These are phyloP conservation scores for Termitomyces sp. DNA, from an alignment of 1,284 basidiomycete genomes.

Conservation along the genomic window DNA sequence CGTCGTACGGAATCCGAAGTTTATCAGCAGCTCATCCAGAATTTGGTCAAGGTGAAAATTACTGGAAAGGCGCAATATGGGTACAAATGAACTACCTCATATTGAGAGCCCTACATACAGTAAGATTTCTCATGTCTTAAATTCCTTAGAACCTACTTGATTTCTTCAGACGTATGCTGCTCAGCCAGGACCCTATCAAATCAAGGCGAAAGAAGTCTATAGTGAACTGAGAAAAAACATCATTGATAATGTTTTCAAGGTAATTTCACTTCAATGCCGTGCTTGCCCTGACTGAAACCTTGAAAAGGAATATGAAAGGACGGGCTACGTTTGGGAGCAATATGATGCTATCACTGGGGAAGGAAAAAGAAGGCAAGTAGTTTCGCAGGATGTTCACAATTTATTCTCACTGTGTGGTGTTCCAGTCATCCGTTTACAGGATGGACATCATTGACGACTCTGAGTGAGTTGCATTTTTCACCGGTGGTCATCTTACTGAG, in stretches of 20 bases:
- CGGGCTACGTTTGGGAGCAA: slow-evolving; percentile 96
- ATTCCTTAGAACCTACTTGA: slow-evolving; percentile 3
- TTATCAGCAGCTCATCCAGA: slow-evolving; percentile 80
- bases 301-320: slow-evolving; percentile 79
- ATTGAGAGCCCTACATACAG: slow-evolving; percentile 73
- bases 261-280: slow-evolving; percentile 26
- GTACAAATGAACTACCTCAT: slow-evolving; percentile 94
- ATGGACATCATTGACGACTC: slow-evolving; percentile 83
- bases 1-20: slow-evolving; percentile 82
- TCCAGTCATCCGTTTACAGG: slow-evolving; percentile 85
- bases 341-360: slow-evolving; percentile 82
- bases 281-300: slow-evolving; percentile 7
- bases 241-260: slow-evolving; percentile 83
- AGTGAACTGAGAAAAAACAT: slow-evolving; percentile 75
- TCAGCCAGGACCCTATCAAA: slow-evolving; percentile 76
- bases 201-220: slow-evolving; percentile 75
- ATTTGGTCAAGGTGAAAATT: slow-evolving; percentile 90
- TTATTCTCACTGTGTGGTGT: slow-evolving; percentile 5
- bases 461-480: slow-evolving; percentile 32
- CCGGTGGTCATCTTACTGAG: neutral
- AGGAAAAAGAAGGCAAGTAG: slow-evolving; percentile 71
- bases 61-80: slow-evolving; percentile 97
- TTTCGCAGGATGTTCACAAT: slow-evolving; percentile 4
- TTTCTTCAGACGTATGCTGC: slow-evolving; percentile 66
- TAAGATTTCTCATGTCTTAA: slow-evolving; percentile 23